Conservation (phyloP, 2,329 filamentous ascomycete species). For the Sporothrix schenckii region DNA sequence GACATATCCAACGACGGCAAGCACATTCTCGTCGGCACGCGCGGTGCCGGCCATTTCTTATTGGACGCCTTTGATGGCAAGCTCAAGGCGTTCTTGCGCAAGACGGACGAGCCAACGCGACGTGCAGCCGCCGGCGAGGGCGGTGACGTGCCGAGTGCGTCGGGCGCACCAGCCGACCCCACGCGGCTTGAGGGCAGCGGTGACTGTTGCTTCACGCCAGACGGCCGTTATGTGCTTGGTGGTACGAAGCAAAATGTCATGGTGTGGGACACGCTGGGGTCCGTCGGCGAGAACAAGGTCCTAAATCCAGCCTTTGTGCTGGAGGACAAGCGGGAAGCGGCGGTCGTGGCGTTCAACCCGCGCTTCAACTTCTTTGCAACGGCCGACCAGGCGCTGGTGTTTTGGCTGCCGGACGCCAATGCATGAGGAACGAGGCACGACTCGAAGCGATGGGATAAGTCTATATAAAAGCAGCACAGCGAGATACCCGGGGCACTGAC, state of each 20-base stretch:
- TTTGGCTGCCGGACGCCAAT: constrained; percentile 74
- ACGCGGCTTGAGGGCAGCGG: constrained; percentile 62
- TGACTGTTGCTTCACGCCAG: constrained; percentile 86
- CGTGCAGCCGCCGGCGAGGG: constrained; percentile 59
- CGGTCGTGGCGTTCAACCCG: constrained; percentile 84
- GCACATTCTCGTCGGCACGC: constrained; percentile 79
- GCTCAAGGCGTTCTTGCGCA: constrained; percentile 72
- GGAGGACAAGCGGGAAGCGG: constrained; percentile 68
- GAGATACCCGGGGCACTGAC: too few species aligned
- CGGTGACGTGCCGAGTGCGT: constrained; percentile 35
- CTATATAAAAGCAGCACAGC: too few species aligned
- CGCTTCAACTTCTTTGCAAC: constrained; percentile 89
- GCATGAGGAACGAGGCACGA: constrained; percentile 41
- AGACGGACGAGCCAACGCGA: constrained; percentile 57
- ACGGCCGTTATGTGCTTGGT: constrained; percentile 85
- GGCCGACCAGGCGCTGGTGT: constrained; percentile 80
- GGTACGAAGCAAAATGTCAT: constrained; percentile 74
- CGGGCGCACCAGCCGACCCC: constrained; percentile 42
- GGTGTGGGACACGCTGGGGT: constrained; percentile 79
- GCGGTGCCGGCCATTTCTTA: constrained; percentile 81
- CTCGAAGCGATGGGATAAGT: too few species aligned
- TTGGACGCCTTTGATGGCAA: constrained; percentile 89
- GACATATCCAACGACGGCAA: constrained; percentile 98
- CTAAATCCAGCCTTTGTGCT: constrained; percentile 66
- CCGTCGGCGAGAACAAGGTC: constrained; percentile 58